Conservation (phyloP, 148 eudicot genomes). For the Fagopyrum esculentum region DNA sequence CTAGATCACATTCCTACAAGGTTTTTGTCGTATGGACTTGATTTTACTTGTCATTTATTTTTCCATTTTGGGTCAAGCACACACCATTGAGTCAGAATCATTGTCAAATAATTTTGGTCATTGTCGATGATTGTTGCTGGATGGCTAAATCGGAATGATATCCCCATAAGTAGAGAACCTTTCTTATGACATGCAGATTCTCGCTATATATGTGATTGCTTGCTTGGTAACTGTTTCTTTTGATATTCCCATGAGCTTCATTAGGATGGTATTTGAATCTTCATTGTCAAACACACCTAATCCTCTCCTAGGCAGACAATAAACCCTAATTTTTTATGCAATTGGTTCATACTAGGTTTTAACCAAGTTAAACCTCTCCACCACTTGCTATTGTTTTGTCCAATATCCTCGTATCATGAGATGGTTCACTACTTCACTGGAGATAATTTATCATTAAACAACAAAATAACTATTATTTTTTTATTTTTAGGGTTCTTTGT, state of each 20-base stretch:
- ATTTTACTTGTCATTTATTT: neutral
- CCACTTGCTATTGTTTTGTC: neutral
- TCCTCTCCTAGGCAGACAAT: too few relatives aligned
- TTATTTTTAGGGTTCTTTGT: too few relatives aligned
- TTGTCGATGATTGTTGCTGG: neutral
- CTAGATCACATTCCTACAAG: conserved; percentile 10
- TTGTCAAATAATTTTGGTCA: conserved; percentile 10
- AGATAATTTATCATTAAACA: neutral
- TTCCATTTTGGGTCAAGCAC: conserved; percentile 5
- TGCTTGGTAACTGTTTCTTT: neutral
- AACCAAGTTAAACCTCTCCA: neutral
- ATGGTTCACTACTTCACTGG: neutral
- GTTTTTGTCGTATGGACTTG: conserved; percentile 7
- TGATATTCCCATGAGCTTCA: neutral
- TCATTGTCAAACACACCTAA: neutral
- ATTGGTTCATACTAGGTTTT: too few relatives aligned
- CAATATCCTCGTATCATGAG: neutral
- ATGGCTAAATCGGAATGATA: neutral
- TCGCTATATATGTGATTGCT: neutral
- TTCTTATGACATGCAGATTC: neutral
- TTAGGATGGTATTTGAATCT: neutral
- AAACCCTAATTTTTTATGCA: too few relatives aligned
- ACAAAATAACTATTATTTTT: neutral
- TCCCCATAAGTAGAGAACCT: neutral
- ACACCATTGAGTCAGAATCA: conserved; percentile 2